Evolutionary conservation across 257 asterid species (phyloP), one percentile per base, ranked within the genome.

Genomic region (Nicotiana obtusifolia): DNA sequence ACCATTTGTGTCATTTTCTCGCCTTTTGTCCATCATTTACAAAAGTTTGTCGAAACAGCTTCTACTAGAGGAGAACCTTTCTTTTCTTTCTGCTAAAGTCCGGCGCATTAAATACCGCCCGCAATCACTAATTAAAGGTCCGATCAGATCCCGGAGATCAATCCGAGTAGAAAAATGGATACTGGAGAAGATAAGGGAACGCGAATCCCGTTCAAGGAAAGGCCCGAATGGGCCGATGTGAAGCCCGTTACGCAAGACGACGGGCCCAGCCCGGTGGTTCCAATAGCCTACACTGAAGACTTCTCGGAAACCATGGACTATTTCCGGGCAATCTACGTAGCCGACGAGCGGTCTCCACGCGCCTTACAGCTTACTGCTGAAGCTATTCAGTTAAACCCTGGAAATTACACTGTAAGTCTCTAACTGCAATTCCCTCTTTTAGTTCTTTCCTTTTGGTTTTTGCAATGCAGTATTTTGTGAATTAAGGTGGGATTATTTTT

Each of bases 261-360:
- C 64, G 99, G 98, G 82, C 97, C 93, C 3, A 90, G 90, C 69
- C 97, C 97, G 19, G 92, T 95, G n/a, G 99, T 94, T 59, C 91
- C 97, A 37, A 95, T 95, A 76, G 90, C 93, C 53, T 95, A 95
- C 84, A 85, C 91, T 0, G 93, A 92, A 16, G 97, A 91, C 54
- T 95, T 95, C 88, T 81, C 64, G 11, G 98, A 95, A 81, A 90
- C 97, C 75, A 94, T 95, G 99, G 91, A 91, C 82, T 95, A 91
- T 84, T 95, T 95, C 84, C 85, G 99, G 82, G 98, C 99, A 7
- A 85, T 94, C 13, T 94, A 89, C 90, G 83, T 91, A 20, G 94
- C 97, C n/a, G 90, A 94, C 64, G 99, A 95, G 84, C 94, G 93
- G 4, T 91, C 99, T 49, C 84, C 89, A 5, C 97, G 97, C 30